Base-by-base conservation (phyloP, 163 green algal species). In the Picocystis sp. region DNA sequence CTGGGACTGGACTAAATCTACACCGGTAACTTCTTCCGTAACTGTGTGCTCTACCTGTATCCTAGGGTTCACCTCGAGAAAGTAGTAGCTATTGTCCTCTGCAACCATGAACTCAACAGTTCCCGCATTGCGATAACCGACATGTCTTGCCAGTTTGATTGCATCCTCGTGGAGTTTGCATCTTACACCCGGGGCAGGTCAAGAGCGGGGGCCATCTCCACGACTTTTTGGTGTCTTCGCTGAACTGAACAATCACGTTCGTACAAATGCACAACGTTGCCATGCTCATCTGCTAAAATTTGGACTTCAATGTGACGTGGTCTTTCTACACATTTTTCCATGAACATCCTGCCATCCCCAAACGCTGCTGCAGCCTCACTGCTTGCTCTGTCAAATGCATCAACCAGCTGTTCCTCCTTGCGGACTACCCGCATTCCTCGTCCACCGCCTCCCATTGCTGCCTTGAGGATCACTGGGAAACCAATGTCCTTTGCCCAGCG, bases 101-200 rank as follows among this genome's bases (percentile, higher is more conserved):
- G 90, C 84, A 9, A 94, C 82, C 73, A 96, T 91, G 70, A 94
- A 96, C 77, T 96, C 87, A 19, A 96, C 86, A 19, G 87, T 96
- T 33, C 83, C 87, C 1, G 83, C 83, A 62, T 81, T 90, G 45
- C 69, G 50, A 48, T 68, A 75, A 25, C 71, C 75, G 52, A 89
- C 78, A 53, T 89, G 69, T 55, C 73, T 75, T 22, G 65, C 70
- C 48, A 95, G 72, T 66, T 76, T 80, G 5, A 92, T 74, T 3
- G 86, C 83, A 51, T 86, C 83, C 22, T 53, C 66, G 51, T 79
- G 81, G 55, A 93, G 61, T 15, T 55, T 53, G 1, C 76, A 10
- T 10, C 69, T 63, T 1, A 79, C 53, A 3, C 52, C 53, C 5
- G 69, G 23, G 69, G 47, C 53, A 92, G 69, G 0, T 60, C 62